Percentiles rank a stretch among this genome's conserved stretches.
Evolutionary conservation across 2,329 filamentous ascomycete species (phyloP).

Genomic region (Pseudocercospora pini-densiflorae): DNA sequence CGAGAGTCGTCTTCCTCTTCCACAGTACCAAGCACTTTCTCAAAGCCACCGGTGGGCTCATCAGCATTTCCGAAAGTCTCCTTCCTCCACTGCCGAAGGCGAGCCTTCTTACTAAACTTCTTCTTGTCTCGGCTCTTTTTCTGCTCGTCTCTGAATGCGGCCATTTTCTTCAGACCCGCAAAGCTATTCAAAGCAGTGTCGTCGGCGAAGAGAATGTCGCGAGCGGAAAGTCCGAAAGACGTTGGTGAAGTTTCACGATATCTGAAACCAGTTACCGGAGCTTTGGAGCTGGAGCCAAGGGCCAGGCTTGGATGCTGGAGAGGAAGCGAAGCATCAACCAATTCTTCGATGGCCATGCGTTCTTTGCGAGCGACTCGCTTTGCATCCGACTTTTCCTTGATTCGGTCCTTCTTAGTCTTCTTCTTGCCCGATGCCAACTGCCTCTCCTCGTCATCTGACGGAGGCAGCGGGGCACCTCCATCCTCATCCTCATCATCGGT

Average conservation of each 20-base stretch:
- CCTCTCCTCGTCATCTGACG: not conserved
- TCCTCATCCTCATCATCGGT: constrained; percentile 57
- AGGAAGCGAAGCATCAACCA: constrained; percentile 81
- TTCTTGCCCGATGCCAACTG: constrained; percentile 30
- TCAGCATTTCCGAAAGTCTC: constrained; percentile 68
- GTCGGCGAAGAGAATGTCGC: constrained; percentile 88
- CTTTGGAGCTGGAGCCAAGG: constrained; percentile 48
- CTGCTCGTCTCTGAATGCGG: constrained; percentile 81
- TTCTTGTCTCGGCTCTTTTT: constrained; percentile 92
- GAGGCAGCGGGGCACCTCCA: constrained; percentile 35
- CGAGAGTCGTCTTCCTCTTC: constrained; percentile 31
- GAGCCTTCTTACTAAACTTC: constrained; percentile 87
- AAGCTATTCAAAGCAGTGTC: constrained; percentile 88
- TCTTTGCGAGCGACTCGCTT: constrained; percentile 80
- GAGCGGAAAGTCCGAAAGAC: constrained; percentile 84
- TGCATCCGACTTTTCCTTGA: constrained; percentile 54
- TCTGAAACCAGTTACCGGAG: constrained; percentile 67
- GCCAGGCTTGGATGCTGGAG: constrained; percentile 67
- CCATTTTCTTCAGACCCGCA: constrained; percentile 92
- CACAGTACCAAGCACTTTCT: constrained; percentile 36
- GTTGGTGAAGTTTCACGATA: constrained; percentile 94
- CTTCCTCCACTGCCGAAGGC: constrained; percentile 82
- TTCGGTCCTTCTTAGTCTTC: constrained; percentile 48
- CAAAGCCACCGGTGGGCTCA: constrained; percentile 51
- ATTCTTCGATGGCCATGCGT: constrained; percentile 79